phyloP scores from a whole-genome alignment of 2,329 filamentous ascomycete genomes.

The Talaromyces pinophilus region DNA sequence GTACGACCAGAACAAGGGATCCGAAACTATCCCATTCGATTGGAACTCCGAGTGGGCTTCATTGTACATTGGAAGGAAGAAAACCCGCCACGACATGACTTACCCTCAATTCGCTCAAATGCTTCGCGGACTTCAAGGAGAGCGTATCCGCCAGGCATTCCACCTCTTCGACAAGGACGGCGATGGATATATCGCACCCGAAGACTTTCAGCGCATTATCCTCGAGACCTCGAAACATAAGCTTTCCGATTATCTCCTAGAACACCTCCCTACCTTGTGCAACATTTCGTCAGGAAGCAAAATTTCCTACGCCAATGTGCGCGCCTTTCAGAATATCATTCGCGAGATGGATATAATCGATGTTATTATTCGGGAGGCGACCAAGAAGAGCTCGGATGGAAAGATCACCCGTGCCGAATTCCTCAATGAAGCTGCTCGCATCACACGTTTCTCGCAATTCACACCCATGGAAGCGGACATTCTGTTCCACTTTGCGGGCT shows the following conservation, averaged over 20 bases:
- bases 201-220: slow-evolving; percentile 93
- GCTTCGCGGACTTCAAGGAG: slow-evolving; percentile 92
- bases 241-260: slow-evolving; percentile 90
- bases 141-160: slow-evolving; percentile 94
- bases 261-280: slow-evolving; percentile 88
- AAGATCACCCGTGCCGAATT: slow-evolving; percentile 95
- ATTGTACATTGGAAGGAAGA: slow-evolving; percentile 86
- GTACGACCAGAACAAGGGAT: slow-evolving; percentile 86
- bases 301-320: slow-evolving; percentile 95
- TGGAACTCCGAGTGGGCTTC: slow-evolving; percentile 97
- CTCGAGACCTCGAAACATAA: slow-evolving; percentile 91
- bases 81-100: slow-evolving; percentile 84
- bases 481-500: slow-evolving; percentile 94
- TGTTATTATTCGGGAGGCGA: slow-evolving; percentile 84
- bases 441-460: slow-evolving; percentile 92
- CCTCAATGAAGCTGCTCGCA: slow-evolving; percentile 84
- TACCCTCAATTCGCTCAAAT: slow-evolving; percentile 98
- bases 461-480: slow-evolving; percentile 99
- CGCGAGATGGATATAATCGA: slow-evolving; percentile 97
- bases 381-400: slow-evolving; percentile 77
- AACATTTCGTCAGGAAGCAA: slow-evolving; percentile 90
- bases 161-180: slow-evolving; percentile 85
- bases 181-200: slow-evolving; percentile 92
- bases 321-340: slow-evolving; percentile 97
- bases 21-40: slow-evolving; percentile 84